These are phyloP conservation scores for Apostasia shenzhenica DNA, from an alignment of 106 monocot species.

Conservation along the genomic window DNA sequence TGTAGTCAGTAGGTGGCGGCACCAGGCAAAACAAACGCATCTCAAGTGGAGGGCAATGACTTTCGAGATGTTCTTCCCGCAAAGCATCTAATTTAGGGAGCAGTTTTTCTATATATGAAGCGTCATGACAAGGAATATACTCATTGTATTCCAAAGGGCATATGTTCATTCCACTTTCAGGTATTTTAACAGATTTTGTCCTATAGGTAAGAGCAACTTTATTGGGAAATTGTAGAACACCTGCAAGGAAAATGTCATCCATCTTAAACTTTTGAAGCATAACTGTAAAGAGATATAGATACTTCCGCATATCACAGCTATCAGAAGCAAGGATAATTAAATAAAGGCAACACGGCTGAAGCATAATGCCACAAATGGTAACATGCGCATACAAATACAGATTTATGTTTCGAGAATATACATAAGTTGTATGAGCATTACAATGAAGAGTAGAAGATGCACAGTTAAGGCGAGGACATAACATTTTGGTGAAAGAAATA, in stretches of 20 bases:
- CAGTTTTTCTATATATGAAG: constrained; percentile 34
- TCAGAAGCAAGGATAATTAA: background rate
- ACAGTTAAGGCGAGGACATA: too few species aligned
- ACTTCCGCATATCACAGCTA: background rate
- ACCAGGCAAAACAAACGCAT: constrained; percentile 85
- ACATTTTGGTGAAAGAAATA: too few species aligned
- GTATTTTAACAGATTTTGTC: constrained; percentile 46
- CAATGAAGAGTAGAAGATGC: too few species aligned
- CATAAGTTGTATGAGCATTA: too few species aligned
- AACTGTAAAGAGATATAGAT: background rate
- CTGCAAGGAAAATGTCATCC: constrained; percentile 19
- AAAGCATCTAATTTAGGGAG: constrained; percentile 36
- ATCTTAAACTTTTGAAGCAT: background rate
- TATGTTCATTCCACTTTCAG: constrained; percentile 65
- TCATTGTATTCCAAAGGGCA: constrained; percentile 85
- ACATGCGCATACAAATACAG: too few species aligned
- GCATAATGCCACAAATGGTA: too few species aligned
- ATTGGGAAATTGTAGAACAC: constrained; percentile 36
- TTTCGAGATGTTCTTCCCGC: constrained; percentile 69
- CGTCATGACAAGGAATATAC: constrained; percentile 85
- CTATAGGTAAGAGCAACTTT: constrained; percentile 63
- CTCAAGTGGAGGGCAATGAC: constrained; percentile 75
- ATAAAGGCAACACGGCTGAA: background rate
- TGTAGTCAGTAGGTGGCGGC: constrained; percentile 87
- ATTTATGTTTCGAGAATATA: too few species aligned